Evolutionary conservation across 2,329 filamentous ascomycete species (phyloP), one percentile per base, ranked within the genome.

Genomic region (Apiospora sp.): DNA sequence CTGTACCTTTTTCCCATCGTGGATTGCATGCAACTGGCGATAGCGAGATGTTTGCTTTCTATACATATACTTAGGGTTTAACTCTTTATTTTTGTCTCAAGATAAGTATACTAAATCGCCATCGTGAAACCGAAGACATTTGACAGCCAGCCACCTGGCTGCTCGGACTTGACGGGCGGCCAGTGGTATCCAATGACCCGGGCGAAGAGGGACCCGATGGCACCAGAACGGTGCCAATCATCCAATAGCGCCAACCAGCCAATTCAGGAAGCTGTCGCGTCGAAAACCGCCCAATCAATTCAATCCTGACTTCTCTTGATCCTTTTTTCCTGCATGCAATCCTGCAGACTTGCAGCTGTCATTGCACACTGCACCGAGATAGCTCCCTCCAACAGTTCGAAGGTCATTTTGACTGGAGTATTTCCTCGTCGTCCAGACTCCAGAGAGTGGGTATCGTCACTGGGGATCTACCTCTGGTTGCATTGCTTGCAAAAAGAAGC

Each of bases 181-280:
- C 49, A 30, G 24, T 30, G 58, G 58, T 37, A 64, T 37, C 54
- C 54, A 61, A 41, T 41, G 58, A 24, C 34, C 58, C 58, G 19
- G 58, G 34, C 13, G 19, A 22, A 64, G 58, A 64, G 34, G 58
- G 58, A 64, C 58, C 58, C 58, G 34, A 64, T 41, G 58, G 58
- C n/a, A 64, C 58, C 54, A n/a, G 13, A 61, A 37, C 54, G 54
- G 44, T 46, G 44, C 48, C 58, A 41, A 41, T 64, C 58, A 41
- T 64, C 34, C 58, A 64, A 64, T 64, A 64, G 58, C 34, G 58
- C 58, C 58, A n/a, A 41, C 58, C 58, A 64, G 58, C 58, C 58
- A 41, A 41, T 64, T 64, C 58, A 64, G 58, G 58, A 64, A 41
- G 58, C 58, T 22, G 30, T 64, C 34, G 58, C 58, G 34, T 19